phyloP scores from a whole-genome alignment of 345 rosid genomes.

The Lenwebbia sp. region DNA sequence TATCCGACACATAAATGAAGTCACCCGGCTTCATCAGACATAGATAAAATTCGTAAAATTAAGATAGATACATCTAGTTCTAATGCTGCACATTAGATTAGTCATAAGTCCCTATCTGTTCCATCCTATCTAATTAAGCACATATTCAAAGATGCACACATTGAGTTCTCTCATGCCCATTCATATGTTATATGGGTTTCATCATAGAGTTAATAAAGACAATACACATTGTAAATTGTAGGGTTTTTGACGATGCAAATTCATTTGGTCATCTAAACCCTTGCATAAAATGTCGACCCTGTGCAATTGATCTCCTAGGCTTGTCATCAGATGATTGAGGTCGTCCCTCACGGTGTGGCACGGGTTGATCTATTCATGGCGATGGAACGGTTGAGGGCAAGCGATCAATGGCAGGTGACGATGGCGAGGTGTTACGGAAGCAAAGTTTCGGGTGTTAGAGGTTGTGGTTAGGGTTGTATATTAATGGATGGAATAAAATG shows the following conservation, averaged over 20 bases:
- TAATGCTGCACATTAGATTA: background rate
- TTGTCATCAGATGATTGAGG: background rate
- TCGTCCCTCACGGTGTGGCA: background rate
- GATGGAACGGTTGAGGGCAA: background rate
- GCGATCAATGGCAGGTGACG: background rate
- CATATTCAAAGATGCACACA: background rate
- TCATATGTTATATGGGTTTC: background rate
- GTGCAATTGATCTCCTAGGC: background rate
- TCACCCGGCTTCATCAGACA: background rate
- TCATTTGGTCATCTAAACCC: background rate
- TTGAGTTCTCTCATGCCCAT: background rate
- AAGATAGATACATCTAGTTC: background rate
- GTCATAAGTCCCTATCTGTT: background rate
- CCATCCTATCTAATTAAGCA: background rate
- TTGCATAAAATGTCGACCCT: background rate
- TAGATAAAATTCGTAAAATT: background rate
- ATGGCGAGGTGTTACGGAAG: background rate
- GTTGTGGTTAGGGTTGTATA: background rate
- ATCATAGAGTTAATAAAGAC: background rate
- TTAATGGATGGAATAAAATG: background rate
- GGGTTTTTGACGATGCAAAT: background rate
- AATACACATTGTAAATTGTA: background rate
- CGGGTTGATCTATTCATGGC: background rate
- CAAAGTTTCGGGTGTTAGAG: background rate
- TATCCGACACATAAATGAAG: background rate